Evolutionary conservation across 176 grass and related monocot species (phyloP).

Genomic region (Oryza glaberrima): DNA sequence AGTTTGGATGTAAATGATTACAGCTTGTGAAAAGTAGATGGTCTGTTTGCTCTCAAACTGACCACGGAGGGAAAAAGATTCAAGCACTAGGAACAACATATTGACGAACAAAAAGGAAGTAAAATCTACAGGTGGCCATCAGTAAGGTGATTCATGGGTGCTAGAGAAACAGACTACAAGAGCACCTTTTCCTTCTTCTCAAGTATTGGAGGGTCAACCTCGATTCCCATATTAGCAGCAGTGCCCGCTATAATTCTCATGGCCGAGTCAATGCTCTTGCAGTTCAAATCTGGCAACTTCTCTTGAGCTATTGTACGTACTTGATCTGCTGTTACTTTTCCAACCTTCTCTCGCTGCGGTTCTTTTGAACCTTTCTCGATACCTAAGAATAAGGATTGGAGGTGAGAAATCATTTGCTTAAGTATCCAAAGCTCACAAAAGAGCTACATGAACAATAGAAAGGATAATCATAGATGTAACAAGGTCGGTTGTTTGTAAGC

Average conservation of each 20-base stretch:
- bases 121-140: constrained; percentile 46
- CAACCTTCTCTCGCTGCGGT: constrained; percentile 70
- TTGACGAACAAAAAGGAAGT: constrained; percentile 30
- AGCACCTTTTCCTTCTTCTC: constrained; percentile 69
- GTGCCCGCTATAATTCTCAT: constrained; percentile 95
- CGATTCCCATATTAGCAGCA: constrained; percentile 95
- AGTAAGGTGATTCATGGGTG: neutral
- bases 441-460: neutral
- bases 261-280: constrained; percentile 82
- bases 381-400: constrained; percentile 54
- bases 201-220: constrained; percentile 76
- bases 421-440: neutral
- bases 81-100: neutral
- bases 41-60: neutral
- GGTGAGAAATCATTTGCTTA: neutral
- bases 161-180: constrained; percentile 47
- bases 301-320: constrained; percentile 76
- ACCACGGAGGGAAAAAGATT: neutral
- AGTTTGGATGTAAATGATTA: constrained; percentile 2
- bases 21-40: neutral
- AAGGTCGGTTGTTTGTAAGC: neutral
- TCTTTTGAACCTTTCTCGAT: constrained; percentile 83
- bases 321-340: constrained; percentile 80
- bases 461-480: neutral
- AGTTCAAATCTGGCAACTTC: constrained; percentile 92